Evolutionary conservation across 2,329 filamentous ascomycete species (phyloP), one percentile per base, ranked within the genome.

Genomic region (Fusarium guadeloupense): DNA sequence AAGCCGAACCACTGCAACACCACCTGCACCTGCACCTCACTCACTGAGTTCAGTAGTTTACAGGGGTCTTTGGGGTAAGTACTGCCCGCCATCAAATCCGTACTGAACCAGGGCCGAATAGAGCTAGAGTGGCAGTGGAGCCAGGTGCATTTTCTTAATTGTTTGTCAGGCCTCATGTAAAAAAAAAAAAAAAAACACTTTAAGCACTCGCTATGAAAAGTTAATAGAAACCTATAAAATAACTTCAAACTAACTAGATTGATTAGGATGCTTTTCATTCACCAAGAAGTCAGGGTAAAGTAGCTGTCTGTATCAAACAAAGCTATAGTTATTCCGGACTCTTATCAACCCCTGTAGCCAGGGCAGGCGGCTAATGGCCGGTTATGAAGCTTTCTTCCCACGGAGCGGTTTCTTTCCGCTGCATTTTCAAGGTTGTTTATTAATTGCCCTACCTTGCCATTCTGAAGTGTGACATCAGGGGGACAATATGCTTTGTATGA

Each of bases 381-480:
- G 49, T 35, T 40, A 33, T 19, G n/a, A 9, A 34, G 13, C 20
- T 34, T 19, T 9, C 4, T 44, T 12, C 20, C 23, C 47, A 53
- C 39, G 48, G 57, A 37, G 49, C 54, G 59, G 59, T 25, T 60
- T 48, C 38, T 60, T 63, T 63, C 59, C 59, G 48, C 59, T 44
- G n/a, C 21, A 13, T 46, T 34, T 48, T 35, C 41, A 49, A 19
- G 25, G 26, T 23, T 40, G 38, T 60, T 59, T 54, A 44, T 47
- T 30, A 38, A 40, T 43, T 59, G 31, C 42, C 55, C 55, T 60
- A 54, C 54, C 41, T 37, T 53, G 41, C 54, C 55, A 31, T 37
- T 28, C 19, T 31, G 14, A 51, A 40, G 34, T 54, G 57, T 59
- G 56, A 59, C 47, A 59, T 59, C 56, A 59, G 47, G 47, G 28